Percentiles rank a stretch among this genome's conserved stretches.
phyloP scores from a whole-genome alignment of 2,329 filamentous ascomycete genomes.

The Talaromyces piceae region DNA sequence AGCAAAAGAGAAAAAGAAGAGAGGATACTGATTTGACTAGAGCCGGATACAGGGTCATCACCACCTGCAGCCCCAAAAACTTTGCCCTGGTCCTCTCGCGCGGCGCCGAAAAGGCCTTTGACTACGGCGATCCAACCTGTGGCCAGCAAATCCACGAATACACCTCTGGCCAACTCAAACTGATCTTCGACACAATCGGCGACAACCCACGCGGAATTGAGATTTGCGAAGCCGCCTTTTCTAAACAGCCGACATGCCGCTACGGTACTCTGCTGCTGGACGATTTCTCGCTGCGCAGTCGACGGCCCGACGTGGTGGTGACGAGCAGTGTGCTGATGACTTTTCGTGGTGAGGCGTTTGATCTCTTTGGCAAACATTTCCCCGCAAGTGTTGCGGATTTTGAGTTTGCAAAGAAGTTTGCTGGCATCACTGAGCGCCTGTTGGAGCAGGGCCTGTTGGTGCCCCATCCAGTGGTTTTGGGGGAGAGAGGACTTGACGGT shows the following conservation, averaged over 20 bases:
- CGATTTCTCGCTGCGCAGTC: background rate
- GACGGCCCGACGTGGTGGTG: slow-evolving; percentile 9
- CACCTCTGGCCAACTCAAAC: slow-evolving; percentile 27
- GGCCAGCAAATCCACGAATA: slow-evolving; percentile 23
- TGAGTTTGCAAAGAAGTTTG: slow-evolving; percentile 27
- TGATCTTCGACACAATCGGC: slow-evolving; percentile 24
- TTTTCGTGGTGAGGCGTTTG: slow-evolving; percentile 18
- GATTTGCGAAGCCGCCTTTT: slow-evolving; percentile 11
- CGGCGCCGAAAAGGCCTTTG: slow-evolving; percentile 29
- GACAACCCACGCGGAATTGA: slow-evolving; percentile 17
- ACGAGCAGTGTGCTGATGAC: slow-evolving; percentile 16
- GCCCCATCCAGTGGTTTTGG: slow-evolving; percentile 27
- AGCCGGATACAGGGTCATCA: slow-evolving; percentile 20
- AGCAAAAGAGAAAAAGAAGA: background rate
- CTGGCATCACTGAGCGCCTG: slow-evolving; percentile 26
- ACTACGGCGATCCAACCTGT: slow-evolving; percentile 27
- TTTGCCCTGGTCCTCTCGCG: slow-evolving; percentile 26
- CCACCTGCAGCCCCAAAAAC: slow-evolving; percentile 27
- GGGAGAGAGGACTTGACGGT: slow-evolving; percentile 25
- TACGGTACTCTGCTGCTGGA: slow-evolving; percentile 13
- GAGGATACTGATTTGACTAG: background rate
- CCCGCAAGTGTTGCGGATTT: background rate
- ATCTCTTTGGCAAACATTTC: slow-evolving; percentile 5
- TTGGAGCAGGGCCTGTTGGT: slow-evolving; percentile 22
- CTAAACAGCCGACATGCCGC: background rate